A percentile compares a stretch with the other conserved stretches of the same genome.
These are phyloP conservation scores for Raphanus raphanistrum DNA, from an alignment of 345 rosid species.

Conservation along the genomic window DNA sequence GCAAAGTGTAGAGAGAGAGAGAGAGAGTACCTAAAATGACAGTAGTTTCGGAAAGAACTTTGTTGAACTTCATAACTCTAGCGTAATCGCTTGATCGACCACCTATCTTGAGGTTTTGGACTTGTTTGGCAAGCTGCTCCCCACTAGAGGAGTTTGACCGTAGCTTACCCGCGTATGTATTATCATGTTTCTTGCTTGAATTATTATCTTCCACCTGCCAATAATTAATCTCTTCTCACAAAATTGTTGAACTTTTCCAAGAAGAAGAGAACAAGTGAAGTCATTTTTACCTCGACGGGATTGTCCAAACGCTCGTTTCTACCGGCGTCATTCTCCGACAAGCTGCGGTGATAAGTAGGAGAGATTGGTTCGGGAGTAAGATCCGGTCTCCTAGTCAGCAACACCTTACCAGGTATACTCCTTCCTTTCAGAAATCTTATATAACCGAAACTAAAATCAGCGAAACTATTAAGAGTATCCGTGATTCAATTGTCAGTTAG, in stretches of 20 bases:
- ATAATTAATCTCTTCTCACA: background rate
- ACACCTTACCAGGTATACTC: slow-evolving; percentile 86
- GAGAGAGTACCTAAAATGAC: slow-evolving; percentile 57
- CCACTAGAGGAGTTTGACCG: slow-evolving; percentile 46
- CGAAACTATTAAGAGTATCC: too few relatives aligned
- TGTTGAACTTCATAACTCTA: slow-evolving; percentile 81
- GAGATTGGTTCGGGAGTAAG: slow-evolving; percentile 55
- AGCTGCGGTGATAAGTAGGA: slow-evolving; percentile 67
- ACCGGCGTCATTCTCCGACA: slow-evolving; percentile 70
- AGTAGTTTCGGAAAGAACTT: slow-evolving; percentile 71
- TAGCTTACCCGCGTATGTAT: slow-evolving; percentile 47
- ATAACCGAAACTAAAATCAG: too few relatives aligned
- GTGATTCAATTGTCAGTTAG: too few relatives aligned
- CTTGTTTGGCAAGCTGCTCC: slow-evolving; percentile 52
- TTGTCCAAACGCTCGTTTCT: slow-evolving; percentile 43
- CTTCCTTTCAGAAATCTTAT: slow-evolving; percentile 85
- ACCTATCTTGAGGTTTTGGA: slow-evolving; percentile 56
- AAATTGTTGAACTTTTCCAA: background rate
- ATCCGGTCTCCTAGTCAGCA: slow-evolving; percentile 76
- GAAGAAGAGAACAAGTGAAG: background rate
- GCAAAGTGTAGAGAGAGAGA: too few relatives aligned
- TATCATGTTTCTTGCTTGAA: slow-evolving; percentile 44
- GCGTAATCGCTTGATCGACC: slow-evolving; percentile 88
- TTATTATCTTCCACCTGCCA: slow-evolving; percentile 52
- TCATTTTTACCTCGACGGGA: slow-evolving; percentile 49